Evolutionary conservation across 169 alveolate species (phyloP).

Genomic region (Theileria equi): DNA sequence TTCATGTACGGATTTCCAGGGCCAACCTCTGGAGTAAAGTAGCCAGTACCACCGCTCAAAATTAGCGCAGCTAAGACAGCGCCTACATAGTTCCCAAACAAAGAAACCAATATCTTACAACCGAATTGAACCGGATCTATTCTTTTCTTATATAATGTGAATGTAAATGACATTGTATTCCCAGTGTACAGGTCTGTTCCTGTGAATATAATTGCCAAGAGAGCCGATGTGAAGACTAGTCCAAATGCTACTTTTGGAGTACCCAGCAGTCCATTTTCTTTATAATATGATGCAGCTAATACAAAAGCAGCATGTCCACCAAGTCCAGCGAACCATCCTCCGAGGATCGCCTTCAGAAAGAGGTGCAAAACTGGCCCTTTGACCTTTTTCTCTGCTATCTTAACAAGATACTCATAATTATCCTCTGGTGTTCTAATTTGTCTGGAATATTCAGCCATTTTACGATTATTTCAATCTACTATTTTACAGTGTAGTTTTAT

Average conservation of each 20-base stretch:
- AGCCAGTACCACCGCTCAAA: conserved; percentile 66
- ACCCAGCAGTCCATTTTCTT: background rate
- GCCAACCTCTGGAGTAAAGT: conserved; percentile 25
- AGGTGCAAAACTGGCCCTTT: conserved; percentile 7
- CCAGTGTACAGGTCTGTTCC: conserved; percentile 78
- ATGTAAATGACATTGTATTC: conserved; percentile 66
- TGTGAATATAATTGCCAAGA: conserved; percentile 65
- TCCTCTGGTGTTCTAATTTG: conserved; percentile 36
- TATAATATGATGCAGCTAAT: conserved; percentile 39
- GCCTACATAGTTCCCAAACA: conserved; percentile 72
- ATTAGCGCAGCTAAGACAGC: conserved; percentile 61
- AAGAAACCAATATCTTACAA: conserved; percentile 60
- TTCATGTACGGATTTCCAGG: conserved; percentile 11
- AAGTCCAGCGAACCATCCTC: conserved; percentile 57
- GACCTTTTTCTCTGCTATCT: conserved; percentile 22
- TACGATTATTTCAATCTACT: background rate
- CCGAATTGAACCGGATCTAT: conserved; percentile 19
- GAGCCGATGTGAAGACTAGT: conserved; percentile 70
- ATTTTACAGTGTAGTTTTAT: too few species aligned
- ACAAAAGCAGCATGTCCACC: conserved; percentile 64
- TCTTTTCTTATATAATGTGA: conserved; percentile 36
- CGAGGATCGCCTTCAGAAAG: conserved; percentile 45
- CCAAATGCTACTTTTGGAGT: conserved; percentile 62
- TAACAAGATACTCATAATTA: conserved; percentile 3
- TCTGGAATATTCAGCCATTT: conserved; percentile 1